Conservation (phyloP, 495 filamentous ascomycete species). For the Aspergillus homomorphus region DNA sequence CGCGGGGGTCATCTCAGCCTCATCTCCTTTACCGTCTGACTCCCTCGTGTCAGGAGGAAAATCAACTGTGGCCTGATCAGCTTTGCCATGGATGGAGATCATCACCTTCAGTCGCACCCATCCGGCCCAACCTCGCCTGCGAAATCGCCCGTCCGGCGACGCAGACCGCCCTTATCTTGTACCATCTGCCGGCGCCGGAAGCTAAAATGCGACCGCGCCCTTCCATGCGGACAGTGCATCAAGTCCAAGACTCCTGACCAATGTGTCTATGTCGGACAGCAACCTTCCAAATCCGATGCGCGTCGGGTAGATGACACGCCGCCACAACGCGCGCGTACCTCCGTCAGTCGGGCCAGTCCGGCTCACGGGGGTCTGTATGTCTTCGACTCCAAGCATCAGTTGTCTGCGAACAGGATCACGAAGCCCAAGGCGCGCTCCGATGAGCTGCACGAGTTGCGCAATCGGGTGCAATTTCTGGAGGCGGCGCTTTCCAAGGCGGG, state of each 20-base stretch:
- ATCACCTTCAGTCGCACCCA: background rate
- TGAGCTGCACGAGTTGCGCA: conserved; percentile 35
- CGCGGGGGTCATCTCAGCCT: background rate
- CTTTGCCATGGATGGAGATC: conserved; percentile 10
- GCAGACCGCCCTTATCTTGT: conserved; percentile 41
- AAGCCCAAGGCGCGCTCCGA: conserved; percentile 29
- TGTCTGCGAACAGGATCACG: conserved; percentile 24
- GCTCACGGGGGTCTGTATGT: conserved; percentile 34
- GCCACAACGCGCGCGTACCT: conserved; percentile 18
- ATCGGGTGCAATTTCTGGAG: conserved; percentile 32
- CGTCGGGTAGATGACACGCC: conserved; percentile 15
- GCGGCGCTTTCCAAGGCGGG: conserved; percentile 26
- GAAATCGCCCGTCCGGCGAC: conserved; percentile 30
- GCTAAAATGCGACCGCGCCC: conserved; percentile 65
- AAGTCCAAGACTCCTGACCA: conserved; percentile 43
- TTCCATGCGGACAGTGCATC: conserved; percentile 63
- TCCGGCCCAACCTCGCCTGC: conserved; percentile 8
- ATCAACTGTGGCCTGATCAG: background rate
- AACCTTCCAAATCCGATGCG: conserved; percentile 14
- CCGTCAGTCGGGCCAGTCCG: conserved; percentile 15
- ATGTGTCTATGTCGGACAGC: conserved; percentile 35
- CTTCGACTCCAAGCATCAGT: conserved; percentile 38
- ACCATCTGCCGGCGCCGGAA: conserved; percentile 62
- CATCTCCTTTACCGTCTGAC: conserved; percentile 4
- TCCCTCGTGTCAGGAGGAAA: background rate